Evolutionary conservation across 2,329 filamentous ascomycete species (phyloP), one percentile per base, ranked within the genome.

Genomic region (Fusarium begoniae): DNA sequence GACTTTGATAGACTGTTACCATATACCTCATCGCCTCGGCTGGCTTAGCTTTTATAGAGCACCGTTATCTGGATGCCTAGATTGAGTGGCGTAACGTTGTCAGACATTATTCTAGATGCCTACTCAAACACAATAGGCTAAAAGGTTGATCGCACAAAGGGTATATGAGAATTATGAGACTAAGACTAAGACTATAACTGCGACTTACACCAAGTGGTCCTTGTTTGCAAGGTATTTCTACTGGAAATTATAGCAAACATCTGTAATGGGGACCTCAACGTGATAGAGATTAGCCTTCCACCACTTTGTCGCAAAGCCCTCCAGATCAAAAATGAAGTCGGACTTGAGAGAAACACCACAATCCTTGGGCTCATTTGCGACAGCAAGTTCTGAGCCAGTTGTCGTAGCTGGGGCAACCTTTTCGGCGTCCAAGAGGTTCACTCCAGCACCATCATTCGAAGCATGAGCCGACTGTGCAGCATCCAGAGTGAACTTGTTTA

Each of bases 401-500:
- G 43, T 51, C 14, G n/a, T 37, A 18, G 20, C 55, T 28, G 56
- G 43, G 9, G 55, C 41, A 8, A n/a, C 56, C 24, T 35, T 37
- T 11, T 51, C 20, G 9, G 24, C 56, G 8, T 59, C 35, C 32
- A 51, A 37, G 12, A 59, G 56, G 12, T 59, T 38, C 12, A 59
- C 43, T 28, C 43, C 56, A 15, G 56, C 44, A 24, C 56, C 43
- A 8, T 12, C 48, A 5, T 40, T 61, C 2, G 54, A 68, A 32
- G 54, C 63, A 41, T 67, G 53, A 0, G 54, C 65, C 1, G 40
- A 45, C 20, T 68, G 65, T 2, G 22, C 45, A 2, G 63, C 65
- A 22, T 67, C 64, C 7, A 68, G 18, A 22, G 45, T 68, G 14
- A 68, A 68, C 63, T 68, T 68, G 22, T 68, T 68, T 14, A 68